Base-by-base conservation (phyloP, 768 basidiomycete genomes). In the Hydnomerulius pinastri region DNA sequence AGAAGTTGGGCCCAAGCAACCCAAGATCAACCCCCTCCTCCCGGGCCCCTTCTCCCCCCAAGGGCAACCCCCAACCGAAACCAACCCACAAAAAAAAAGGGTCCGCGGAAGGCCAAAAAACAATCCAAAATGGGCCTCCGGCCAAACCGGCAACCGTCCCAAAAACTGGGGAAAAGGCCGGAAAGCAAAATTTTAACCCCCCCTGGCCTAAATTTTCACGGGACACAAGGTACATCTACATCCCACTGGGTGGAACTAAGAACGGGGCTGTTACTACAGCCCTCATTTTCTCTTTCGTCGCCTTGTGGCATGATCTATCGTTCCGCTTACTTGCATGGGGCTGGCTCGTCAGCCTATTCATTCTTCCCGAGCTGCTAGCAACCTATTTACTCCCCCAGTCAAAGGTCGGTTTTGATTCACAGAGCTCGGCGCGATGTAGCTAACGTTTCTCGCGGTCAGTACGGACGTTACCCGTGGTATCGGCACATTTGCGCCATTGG, bases 61-160 rank as follows among this genome's bases (percentile, higher is more conserved):
- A 17, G 98, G 95, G 93, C 87, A 95, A 2, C 73, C 98, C 18
- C 66, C 82, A 6, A 91, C 93, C 60, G 91, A 90, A 0, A 79
- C 98, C 28, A 92, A 97, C 59, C 89, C 93, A 0, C 97, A 96
- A 0, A 97, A 99, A 69, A 99, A 99, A 68, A 97, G 98, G 97
- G 80, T 99, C 11, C 81, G 97, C n/a, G 98, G 97, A 63, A 88
- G 98, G 85, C 90, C 85, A 18, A 99, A 98, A 68, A 98, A 98
- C 67, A 98, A 98, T 97, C 95, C 1, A 81, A 85, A 0, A 67
- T 86, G 9, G 93, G 93, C 0, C 98, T 99, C 69, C 98, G 97
- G 97, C 72, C 93, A 55, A 87, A 86, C 56, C 98, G 96, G 97
- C 96, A 98, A 66, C 77, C 97, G 7, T 92, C 89, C 55, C 98